A percentile compares a stretch with the other conserved stretches of the same genome.
phyloP scores from a whole-genome alignment of 2,329 filamentous ascomycete genomes.

The Didymella exigua region DNA sequence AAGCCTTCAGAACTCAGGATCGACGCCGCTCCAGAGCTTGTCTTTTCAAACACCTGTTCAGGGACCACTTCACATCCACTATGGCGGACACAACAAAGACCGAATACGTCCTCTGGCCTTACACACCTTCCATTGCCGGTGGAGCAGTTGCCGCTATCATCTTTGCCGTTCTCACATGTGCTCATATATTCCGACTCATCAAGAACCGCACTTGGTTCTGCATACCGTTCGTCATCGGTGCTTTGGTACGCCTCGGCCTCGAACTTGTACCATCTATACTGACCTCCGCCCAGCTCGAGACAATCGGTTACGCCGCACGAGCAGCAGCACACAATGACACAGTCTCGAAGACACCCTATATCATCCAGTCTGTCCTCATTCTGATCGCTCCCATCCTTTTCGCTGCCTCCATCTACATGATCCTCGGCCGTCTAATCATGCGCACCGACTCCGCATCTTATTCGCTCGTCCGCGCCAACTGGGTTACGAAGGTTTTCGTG shows the following conservation, averaged over 20 bases:
- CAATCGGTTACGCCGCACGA: slow-evolving; percentile 46
- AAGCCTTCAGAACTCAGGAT: neutral
- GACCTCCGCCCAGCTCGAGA: slow-evolving; percentile 39
- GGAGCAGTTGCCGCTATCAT: slow-evolving; percentile 57
- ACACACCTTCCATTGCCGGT: slow-evolving; percentile 54
- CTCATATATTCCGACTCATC: slow-evolving; percentile 53
- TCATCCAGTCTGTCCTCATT: slow-evolving; percentile 50
- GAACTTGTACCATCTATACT: neutral
- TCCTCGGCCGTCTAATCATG: slow-evolving; percentile 50
- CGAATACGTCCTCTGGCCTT: slow-evolving; percentile 44
- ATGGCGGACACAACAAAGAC: slow-evolving; percentile 28
- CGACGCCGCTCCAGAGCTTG: neutral
- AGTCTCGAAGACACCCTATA: slow-evolving; percentile 42
- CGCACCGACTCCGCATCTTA: slow-evolving; percentile 51
- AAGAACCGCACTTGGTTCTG: slow-evolving; percentile 59
- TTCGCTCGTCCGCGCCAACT: slow-evolving; percentile 51
- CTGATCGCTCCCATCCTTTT: slow-evolving; percentile 55
- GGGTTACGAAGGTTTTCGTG: slow-evolving; percentile 63
- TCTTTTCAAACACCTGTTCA: neutral
- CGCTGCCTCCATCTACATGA: slow-evolving; percentile 57
- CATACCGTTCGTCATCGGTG: slow-evolving; percentile 56
- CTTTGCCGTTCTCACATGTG: slow-evolving; percentile 52
- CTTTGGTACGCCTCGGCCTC: slow-evolving; percentile 51
- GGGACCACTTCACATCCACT: neutral
- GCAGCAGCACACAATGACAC: slow-evolving; percentile 41